Conservation (phyloP, 2,329 filamentous ascomycete genomes). For the Exophiala xenobiotica region DNA sequence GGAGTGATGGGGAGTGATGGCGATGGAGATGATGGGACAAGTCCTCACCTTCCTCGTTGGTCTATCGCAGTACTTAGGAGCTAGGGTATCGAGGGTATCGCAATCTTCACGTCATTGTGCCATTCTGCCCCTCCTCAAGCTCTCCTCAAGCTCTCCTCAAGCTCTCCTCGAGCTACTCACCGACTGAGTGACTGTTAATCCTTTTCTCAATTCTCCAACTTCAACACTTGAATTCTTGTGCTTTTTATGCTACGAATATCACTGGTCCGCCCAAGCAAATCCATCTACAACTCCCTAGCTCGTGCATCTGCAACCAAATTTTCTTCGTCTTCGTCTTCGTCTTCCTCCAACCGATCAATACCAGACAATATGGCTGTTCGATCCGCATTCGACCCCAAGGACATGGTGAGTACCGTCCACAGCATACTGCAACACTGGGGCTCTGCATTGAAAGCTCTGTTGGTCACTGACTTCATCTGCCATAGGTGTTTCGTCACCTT, state of each 20-base stretch:
- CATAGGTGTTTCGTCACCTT: slow-evolving; percentile 58
- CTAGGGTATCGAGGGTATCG: too few species aligned
- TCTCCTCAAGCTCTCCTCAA: not conserved
- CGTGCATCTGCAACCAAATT: not conserved
- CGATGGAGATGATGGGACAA: too few species aligned
- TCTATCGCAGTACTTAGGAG: too few species aligned
- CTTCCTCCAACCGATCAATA: not conserved
- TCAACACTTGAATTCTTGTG: not conserved
- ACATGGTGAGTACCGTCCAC: slow-evolving; percentile 21
- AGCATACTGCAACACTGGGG: not conserved
- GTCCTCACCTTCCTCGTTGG: too few species aligned
- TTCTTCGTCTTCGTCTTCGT: too few species aligned
- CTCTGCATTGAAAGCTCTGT: not conserved
- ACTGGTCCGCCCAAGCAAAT: not conserved
- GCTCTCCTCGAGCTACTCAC: not conserved
- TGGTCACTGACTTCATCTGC: not conserved
- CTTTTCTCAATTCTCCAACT: not conserved
- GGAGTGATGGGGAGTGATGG: too few species aligned
- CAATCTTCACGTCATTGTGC: too few species aligned
- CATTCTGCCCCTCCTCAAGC: not conserved
- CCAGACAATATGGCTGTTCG: slow-evolving; percentile 25
- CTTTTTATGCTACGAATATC: slow-evolving; percentile 1
- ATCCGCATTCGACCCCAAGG: slow-evolving; percentile 27
- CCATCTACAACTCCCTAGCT: not conserved
- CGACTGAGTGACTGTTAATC: too few species aligned